phyloP scores from a whole-genome alignment of 1,284 basidiomycete species.

The Trametes sp. region DNA sequence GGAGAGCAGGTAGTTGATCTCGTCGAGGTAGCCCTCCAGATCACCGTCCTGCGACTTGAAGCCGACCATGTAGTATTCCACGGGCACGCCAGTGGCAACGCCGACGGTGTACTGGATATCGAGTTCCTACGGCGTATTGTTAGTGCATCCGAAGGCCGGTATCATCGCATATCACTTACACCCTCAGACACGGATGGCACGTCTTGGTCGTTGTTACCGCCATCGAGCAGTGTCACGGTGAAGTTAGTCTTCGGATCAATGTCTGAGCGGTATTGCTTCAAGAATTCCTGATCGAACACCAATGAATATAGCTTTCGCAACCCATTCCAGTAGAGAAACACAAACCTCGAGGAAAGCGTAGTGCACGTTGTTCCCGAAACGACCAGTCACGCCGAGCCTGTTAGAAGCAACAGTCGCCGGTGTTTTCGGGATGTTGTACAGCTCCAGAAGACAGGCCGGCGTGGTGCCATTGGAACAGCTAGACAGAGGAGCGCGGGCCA shows the following conservation, averaged over 20 bases:
- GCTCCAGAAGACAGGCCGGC: constrained; percentile 57
- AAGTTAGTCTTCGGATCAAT: constrained; percentile 46
- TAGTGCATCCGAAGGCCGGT: too few relatives aligned
- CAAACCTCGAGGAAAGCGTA: constrained; percentile 52
- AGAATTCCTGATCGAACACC: constrained; percentile 51
- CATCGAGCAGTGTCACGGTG: constrained; percentile 52
- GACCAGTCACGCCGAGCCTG: constrained; percentile 62
- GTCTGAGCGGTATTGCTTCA: constrained; percentile 55
- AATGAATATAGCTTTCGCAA: neutral
- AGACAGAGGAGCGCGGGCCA: constrained; percentile 9
- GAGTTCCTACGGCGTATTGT: too few relatives aligned
- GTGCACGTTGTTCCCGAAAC: constrained; percentile 60
- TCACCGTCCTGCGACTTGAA: constrained; percentile 19
- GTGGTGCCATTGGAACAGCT: constrained; percentile 54
- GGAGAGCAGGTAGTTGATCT: constrained; percentile 33
- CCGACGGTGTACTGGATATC: constrained; percentile 66
- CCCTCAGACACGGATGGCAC: constrained; percentile 52
- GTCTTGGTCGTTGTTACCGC: constrained; percentile 50
- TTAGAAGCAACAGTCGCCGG: constrained; percentile 51
- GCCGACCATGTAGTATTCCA: constrained; percentile 31
- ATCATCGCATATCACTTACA: too few relatives aligned
- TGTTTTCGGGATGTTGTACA: constrained; percentile 59
- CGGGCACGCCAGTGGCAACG: constrained; percentile 56
- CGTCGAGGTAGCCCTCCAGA: constrained; percentile 25
- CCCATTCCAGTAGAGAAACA: neutral